A percentile compares a stretch with the other conserved stretches of the same genome.
Conservation (phyloP, 371 early-diverging fungal genomes). For the Mucor lusitanicus region DNA sequence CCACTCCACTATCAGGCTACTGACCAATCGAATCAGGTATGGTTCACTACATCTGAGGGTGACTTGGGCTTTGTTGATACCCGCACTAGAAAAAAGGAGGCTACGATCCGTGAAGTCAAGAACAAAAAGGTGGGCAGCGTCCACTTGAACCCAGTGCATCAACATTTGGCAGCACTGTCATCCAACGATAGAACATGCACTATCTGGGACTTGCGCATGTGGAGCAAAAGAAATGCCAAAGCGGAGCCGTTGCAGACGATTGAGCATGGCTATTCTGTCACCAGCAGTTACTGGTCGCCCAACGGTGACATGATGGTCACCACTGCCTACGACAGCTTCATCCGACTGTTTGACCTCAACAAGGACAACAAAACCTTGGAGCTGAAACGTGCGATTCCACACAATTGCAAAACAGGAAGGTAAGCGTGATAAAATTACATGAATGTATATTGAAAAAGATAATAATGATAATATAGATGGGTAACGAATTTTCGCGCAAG, state of each 20-base stretch:
- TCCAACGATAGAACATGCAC: constrained; percentile 69
- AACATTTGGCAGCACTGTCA: constrained; percentile 62
- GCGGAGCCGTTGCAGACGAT: constrained; percentile 44
- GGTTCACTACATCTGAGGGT: constrained; percentile 68
- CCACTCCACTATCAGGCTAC: not conserved
- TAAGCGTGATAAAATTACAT: constrained; percentile 11
- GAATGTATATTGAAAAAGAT: not conserved
- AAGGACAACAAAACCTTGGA: constrained; percentile 35
- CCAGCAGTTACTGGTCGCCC: constrained; percentile 74
- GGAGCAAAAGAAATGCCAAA: constrained; percentile 15
- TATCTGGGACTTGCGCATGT: constrained; percentile 77
- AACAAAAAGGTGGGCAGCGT: constrained; percentile 75
- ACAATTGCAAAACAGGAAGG: constrained; percentile 74
- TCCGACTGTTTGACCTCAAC: constrained; percentile 53
- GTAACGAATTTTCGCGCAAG: constrained; percentile 74
- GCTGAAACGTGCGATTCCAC: constrained; percentile 47
- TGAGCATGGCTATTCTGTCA: constrained; percentile 63
- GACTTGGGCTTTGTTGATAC: constrained; percentile 57
- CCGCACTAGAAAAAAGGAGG: constrained; percentile 23
- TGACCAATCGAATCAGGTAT: constrained; percentile 25
- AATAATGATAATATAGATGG: constrained; percentile 50
- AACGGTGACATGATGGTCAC: constrained; percentile 53
- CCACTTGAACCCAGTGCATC: constrained; percentile 64
- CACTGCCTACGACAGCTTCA: constrained; percentile 52
- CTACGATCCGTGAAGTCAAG: constrained; percentile 29